A percentile compares a stretch with the other conserved stretches of the same genome.
These are phyloP conservation scores for Bonia amplexicaulis DNA, from an alignment of 176 grass and related monocot genomes.

Conservation along the genomic window DNA sequence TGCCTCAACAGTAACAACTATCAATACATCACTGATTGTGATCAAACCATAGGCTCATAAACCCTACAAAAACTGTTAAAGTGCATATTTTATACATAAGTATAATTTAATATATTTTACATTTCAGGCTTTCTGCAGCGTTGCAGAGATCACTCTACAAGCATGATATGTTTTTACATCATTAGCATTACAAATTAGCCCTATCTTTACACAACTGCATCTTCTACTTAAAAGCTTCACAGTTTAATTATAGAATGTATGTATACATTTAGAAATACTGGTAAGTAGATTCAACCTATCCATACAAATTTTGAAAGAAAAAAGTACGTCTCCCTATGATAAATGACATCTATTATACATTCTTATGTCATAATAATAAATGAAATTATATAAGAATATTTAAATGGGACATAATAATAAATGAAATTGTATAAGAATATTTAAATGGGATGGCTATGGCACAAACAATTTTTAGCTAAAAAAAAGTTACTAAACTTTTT, in stretches of 20 bases:
- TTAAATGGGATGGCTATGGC: too few relatives aligned
- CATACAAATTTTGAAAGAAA: too few relatives aligned
- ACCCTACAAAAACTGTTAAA: neutral
- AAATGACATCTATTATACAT: too few relatives aligned
- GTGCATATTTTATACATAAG: neutral
- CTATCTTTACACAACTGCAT: neutral
- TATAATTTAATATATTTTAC: neutral
- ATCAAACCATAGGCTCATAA: neutral
- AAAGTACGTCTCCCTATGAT: too few relatives aligned
- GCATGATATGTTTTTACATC: neutral
- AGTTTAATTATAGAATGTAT: neutral
- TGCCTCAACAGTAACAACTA: neutral
- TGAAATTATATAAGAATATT: too few relatives aligned
- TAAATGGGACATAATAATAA: too few relatives aligned
- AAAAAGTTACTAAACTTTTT: too few relatives aligned
- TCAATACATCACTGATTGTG: neutral
- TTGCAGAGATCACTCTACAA: neutral
- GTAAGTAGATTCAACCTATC: neutral
- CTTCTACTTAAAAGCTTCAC: neutral
- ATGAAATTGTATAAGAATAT: too few relatives aligned
- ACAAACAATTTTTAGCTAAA: too few relatives aligned
- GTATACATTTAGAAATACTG: neutral
- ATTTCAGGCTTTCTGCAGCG: neutral
- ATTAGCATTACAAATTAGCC: neutral
- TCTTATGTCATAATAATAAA: too few relatives aligned